Base-by-base conservation (phyloP, 2,329 filamentous ascomycete genomes). In the Botrytis squamosa region DNA sequence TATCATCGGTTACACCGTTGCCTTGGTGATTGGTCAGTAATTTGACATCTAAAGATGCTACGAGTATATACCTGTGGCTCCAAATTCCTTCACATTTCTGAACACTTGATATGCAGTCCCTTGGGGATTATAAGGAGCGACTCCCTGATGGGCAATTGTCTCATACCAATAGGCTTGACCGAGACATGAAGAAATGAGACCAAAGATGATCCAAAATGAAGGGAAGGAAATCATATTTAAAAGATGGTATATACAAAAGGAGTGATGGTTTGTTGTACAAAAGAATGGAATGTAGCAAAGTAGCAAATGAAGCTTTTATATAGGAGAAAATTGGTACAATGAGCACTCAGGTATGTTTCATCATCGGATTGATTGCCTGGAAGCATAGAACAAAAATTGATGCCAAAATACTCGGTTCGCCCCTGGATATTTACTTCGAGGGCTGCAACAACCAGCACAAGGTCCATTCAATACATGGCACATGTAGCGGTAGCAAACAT, bases 1-100 rank as follows among this genome's bases (percentile, higher is more conserved):
- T 97, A 81, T 97, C 94, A 81, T 98, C 95, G 22, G 91, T 92
- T 1, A 84, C 83, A 20, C 90, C 77, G 78, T 92, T 88, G 55
- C 77, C 75, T 77, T 59, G 22, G 89, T 84, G 97, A 93, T 76
- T 9, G 25, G 97, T 91, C 66, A 98, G 89, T 62, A 91, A 93
- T 85, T 97, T 22, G 95, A 3, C 22, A 4, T 69, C 33, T 38
- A 25, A 16, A n/a, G 60, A 8, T 8, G 62, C 18, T 46, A 25
- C 3, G 4, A 10, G 20, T n/a, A 9, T 46, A 25, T 67, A 76
- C 77, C 76, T 66, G 57, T 73, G 14, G 77, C 76, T 6, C 77
- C 76, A 68, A 70, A 77, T n/a, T 72, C 70, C 33, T 75, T 76
- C 3, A 78, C 77, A 67, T 78, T 78, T 64, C 76, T 71, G 38